These are phyloP conservation scores for Inga laurina DNA, from an alignment of 306 rosid genomes.

Conservation along the genomic window DNA sequence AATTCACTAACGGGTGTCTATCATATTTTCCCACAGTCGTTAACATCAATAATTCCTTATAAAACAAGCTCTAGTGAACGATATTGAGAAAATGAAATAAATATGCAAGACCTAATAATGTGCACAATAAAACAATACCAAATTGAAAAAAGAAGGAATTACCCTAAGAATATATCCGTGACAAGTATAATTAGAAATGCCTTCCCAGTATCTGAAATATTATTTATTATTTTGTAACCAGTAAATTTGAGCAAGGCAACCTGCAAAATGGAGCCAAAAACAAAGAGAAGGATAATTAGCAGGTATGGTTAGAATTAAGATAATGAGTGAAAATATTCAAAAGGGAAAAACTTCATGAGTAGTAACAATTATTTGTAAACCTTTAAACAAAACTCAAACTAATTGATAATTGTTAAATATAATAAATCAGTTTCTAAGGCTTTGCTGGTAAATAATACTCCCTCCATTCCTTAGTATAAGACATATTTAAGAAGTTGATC, in stretches of 20 bases:
- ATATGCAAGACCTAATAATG: neutral
- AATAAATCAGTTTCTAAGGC: neutral
- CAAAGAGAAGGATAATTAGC: conserved; percentile 27
- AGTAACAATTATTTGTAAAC: neutral
- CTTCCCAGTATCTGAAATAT: conserved; percentile 95
- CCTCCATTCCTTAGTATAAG: too few relatives aligned
- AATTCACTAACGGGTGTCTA: too few relatives aligned
- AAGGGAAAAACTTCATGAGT: neutral
- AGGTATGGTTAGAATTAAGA: conserved; percentile 7
- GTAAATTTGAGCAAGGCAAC: conserved; percentile 98
- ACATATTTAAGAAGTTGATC: too few relatives aligned
- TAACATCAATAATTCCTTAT: conserved; percentile 19
- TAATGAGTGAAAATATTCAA: conserved; percentile 9
- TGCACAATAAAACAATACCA: neutral
- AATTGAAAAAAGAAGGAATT: conserved; percentile 38
- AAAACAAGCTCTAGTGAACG: conserved; percentile 7
- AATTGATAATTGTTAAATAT: neutral
- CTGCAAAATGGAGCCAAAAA: conserved; percentile 58
- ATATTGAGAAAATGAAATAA: neutral
- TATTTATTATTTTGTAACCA: conserved; percentile 86
- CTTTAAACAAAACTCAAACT: neutral
- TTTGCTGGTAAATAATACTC: neutral
- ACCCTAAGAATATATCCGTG: conserved; percentile 96
- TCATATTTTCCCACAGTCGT: neutral
- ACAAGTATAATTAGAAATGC: conserved; percentile 84